These are phyloP conservation scores for Malassezia brasiliensis DNA, from an alignment of 1,284 basidiomycete species.

Conservation along the genomic window DNA sequence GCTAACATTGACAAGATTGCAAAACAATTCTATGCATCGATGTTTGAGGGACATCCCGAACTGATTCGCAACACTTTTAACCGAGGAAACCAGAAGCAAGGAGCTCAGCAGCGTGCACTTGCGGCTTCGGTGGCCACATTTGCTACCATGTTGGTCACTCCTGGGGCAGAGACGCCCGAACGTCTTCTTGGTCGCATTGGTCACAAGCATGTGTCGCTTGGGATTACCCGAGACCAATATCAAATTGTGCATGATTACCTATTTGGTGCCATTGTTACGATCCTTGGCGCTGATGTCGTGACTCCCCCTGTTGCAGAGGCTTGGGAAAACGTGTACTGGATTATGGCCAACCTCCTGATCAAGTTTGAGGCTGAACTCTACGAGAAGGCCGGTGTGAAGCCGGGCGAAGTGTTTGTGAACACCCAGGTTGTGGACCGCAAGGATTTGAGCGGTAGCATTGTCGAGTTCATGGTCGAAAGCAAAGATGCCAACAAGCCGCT, in stretches of 20 bases:
- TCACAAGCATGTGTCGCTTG: conserved; percentile 14
- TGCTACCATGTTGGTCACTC: conserved; percentile 7
- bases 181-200: conserved; percentile 9
- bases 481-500: background rate
- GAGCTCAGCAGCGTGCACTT: conserved; percentile 12
- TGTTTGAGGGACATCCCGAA: conserved; percentile 10
- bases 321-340: conserved; percentile 14
- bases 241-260: conserved; percentile 13
- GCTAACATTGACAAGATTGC: conserved; percentile 8
- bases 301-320: conserved; percentile 7
- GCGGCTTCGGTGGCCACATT: conserved; percentile 12
- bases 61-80: conserved; percentile 7
- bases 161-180: background rate
- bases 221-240: conserved; percentile 6
- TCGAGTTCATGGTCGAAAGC: conserved; percentile 5
- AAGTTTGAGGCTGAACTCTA: conserved; percentile 9
- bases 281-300: conserved; percentile 11
- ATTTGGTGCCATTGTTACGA: conserved; percentile 9
- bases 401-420: conserved; percentile 9
- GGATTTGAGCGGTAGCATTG: background rate
- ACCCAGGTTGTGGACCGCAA: conserved; percentile 1
- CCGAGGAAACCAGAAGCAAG: conserved; percentile 12
- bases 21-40: conserved; percentile 4
- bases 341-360: conserved; percentile 7
- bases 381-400: conserved; percentile 2